Evolutionary conservation across 768 basidiomycete genomes (phyloP).

Genomic region (Boletus coccyginus): DNA sequence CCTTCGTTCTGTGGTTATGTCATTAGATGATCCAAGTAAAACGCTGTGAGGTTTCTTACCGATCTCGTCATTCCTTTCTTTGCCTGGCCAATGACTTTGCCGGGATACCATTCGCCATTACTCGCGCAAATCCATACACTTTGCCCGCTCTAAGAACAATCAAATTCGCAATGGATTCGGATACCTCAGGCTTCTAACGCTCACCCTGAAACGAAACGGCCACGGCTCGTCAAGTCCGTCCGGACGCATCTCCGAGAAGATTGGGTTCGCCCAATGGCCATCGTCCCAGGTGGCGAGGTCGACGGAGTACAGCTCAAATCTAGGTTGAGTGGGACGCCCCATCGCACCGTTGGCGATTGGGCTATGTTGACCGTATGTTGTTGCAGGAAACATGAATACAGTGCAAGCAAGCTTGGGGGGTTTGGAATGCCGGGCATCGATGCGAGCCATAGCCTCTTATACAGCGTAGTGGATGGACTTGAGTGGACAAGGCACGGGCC

Average conservation of each 20-base stretch:
- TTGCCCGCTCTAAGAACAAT: constrained; percentile 39
- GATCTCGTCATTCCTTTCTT: constrained; percentile 45
- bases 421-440: background rate
- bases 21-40: background rate
- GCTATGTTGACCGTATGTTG: background rate
- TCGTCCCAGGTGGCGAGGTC: constrained; percentile 29
- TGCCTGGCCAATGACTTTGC: constrained; percentile 45
- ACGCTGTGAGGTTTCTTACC: constrained; percentile 32
- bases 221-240: constrained; percentile 48
- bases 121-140: constrained; percentile 51
- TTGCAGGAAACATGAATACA: constrained; percentile 3
- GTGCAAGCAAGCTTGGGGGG: background rate
- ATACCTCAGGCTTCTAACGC: background rate
- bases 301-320: constrained; percentile 16
- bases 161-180: background rate
- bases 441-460: constrained; percentile 10
- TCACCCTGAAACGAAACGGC: constrained; percentile 49
- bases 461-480: background rate
- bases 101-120: constrained; percentile 50
- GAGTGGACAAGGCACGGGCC: constrained; percentile 13
- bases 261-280: constrained; percentile 13
- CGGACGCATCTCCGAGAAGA: constrained; percentile 30
- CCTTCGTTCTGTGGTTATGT: constrained; percentile 41
- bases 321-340: background rate
- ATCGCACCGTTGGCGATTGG: background rate